Conservation (phyloP, 106 monocot genomes). For the Vanilla planifolia region DNA sequence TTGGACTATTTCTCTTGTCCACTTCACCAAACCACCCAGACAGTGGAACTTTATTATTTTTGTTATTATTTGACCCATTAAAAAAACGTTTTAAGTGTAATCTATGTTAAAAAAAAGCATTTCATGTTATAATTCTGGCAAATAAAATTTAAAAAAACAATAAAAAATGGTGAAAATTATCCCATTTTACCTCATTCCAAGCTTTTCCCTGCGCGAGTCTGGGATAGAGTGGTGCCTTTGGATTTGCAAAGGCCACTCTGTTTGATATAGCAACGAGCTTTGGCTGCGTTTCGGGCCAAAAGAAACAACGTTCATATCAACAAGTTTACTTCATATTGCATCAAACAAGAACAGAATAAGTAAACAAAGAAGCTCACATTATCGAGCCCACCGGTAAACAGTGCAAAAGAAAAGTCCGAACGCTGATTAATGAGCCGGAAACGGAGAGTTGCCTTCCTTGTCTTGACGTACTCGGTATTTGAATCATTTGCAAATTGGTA, state of each 20-base stretch:
- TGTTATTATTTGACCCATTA: no score
- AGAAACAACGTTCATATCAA: background rate
- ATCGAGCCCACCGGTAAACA: slow-evolving; percentile 75
- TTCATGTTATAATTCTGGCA: no score
- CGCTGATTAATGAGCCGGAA: slow-evolving; percentile 85
- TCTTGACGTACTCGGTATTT: slow-evolving; percentile 29
- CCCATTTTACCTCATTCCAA: slow-evolving; percentile 93
- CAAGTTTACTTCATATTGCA: no score
- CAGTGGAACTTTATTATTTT: no score
- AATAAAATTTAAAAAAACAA: no score
- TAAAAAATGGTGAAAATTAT: no score
- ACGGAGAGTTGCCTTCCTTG: slow-evolving; percentile 50
- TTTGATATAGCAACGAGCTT: slow-evolving; percentile 76
- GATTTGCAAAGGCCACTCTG: slow-evolving; percentile 63
- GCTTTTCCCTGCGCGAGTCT: slow-evolving; percentile 77
- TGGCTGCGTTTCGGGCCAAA: slow-evolving; percentile 45
- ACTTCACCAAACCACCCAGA: no score
- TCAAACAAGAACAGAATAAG: background rate
- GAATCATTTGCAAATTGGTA: slow-evolving; percentile 81
- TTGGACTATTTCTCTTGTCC: no score
- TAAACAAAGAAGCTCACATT: slow-evolving; percentile 29
- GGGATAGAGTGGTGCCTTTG: slow-evolving; percentile 88
- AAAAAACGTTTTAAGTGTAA: no score
- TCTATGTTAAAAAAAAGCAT: no score
- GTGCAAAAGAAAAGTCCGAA: slow-evolving; percentile 79